phyloP scores from a whole-genome alignment of 129 eudicot species.

The Mikania micrantha region DNA sequence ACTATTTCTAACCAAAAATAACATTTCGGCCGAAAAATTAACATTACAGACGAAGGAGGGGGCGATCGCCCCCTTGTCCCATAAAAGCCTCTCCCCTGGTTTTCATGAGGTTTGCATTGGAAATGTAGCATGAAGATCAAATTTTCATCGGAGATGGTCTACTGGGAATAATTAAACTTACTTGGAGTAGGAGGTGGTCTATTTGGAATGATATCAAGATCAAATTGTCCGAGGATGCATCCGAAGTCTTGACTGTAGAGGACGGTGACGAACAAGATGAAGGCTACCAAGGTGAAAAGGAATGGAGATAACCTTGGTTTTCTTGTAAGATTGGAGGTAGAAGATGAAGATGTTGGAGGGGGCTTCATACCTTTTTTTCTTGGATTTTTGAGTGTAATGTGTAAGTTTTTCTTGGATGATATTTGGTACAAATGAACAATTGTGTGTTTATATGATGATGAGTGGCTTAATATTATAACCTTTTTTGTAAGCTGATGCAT shows the following conservation, averaged over 20 bases:
- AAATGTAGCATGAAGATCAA: too few relatives aligned
- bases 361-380: constrained; percentile 57
- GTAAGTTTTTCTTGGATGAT: constrained; percentile 19
- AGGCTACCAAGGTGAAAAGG: constrained; percentile 52
- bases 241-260: constrained; percentile 67
- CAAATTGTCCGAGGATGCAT: constrained; percentile 46
- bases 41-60: too few relatives aligned
- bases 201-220: constrained; percentile 4
- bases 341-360: constrained; percentile 36
- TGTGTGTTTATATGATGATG: constrained; percentile 30
- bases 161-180: constrained; percentile 6
- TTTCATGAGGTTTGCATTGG: too few relatives aligned
- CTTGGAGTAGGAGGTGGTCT: constrained; percentile 22
- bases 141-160: too few relatives aligned
- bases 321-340: constrained; percentile 31
- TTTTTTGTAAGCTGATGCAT: constrained; percentile 13
- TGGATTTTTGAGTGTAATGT: constrained; percentile 15
- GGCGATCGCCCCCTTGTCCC: too few relatives aligned
- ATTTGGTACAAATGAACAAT: constrained; percentile 24
- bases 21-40: too few relatives aligned
- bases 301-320: constrained; percentile 50
- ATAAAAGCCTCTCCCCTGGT: too few relatives aligned
- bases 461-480: constrained; percentile 18
- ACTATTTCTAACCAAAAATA: too few relatives aligned
- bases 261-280: constrained; percentile 58